Conservation (phyloP, 2,329 filamentous ascomycete species). For the Capronia epimyces region DNA sequence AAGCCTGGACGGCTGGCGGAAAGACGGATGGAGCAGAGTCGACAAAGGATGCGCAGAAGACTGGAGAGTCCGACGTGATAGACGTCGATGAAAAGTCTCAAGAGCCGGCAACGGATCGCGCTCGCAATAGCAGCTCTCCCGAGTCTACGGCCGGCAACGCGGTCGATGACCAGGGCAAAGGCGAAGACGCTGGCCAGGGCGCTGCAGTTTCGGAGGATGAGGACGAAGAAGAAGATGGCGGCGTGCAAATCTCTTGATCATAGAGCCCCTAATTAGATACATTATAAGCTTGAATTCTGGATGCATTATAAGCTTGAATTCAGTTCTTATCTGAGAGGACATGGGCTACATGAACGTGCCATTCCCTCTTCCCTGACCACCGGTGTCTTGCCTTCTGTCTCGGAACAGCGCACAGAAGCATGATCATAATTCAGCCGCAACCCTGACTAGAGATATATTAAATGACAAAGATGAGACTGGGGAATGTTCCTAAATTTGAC, state of each 20-base stretch:
- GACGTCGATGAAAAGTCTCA: conserved; percentile 2
- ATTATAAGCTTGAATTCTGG: too few relatives aligned
- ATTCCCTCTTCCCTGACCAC: too few relatives aligned
- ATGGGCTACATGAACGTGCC: too few relatives aligned
- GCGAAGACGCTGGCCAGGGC: not conserved
- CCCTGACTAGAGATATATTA: too few relatives aligned
- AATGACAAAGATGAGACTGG: too few relatives aligned
- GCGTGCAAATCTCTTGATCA: conserved; percentile 10
- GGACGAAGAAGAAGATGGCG: conserved; percentile 20
- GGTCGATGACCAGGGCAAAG: not conserved
- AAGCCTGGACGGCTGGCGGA: conserved; percentile 13
- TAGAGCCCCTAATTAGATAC: not conserved
- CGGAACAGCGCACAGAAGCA: too few relatives aligned
- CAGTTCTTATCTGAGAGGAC: too few relatives aligned
- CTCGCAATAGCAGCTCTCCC: conserved; percentile 22
- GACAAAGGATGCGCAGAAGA: not conserved
- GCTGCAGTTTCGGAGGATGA: conserved; percentile 7
- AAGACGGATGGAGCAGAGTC: conserved; percentile 4
- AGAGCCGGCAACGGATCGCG: not conserved
- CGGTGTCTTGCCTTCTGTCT: too few relatives aligned
- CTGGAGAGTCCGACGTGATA: not conserved
- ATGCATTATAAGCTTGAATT: too few relatives aligned
- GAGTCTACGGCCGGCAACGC: conserved; percentile 8
- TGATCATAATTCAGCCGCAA: too few relatives aligned
- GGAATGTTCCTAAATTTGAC: too few relatives aligned